A percentile compares a stretch with the other conserved stretches of the same genome.
These are phyloP conservation scores for Liriodendron chinense DNA, from an alignment of 164 flowering plant genomes.

Conservation along the genomic window DNA sequence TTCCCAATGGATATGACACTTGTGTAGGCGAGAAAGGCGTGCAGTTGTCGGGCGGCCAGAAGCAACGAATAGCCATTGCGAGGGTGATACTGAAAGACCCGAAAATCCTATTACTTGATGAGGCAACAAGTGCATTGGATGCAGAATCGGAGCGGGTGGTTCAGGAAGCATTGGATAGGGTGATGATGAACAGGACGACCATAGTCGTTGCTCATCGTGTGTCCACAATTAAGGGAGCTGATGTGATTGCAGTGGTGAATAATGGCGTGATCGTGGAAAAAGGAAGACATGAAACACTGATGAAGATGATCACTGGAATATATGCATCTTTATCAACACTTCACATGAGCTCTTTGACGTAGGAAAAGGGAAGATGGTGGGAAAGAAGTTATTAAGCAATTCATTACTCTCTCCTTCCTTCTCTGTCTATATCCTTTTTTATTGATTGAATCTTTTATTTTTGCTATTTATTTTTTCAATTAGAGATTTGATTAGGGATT, in stretches of 20 bases:
- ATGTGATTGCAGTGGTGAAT: conserved; percentile 60
- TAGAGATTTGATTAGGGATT: too few species aligned
- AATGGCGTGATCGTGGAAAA: conserved; percentile 66
- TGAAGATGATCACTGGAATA: conserved; percentile 50
- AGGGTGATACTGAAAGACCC: conserved; percentile 65
- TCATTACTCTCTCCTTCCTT: too few species aligned
- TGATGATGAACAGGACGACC: conserved; percentile 61
- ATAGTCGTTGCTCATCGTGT: conserved; percentile 71
- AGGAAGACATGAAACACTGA: conserved; percentile 58
- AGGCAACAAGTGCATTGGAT: conserved; percentile 73
- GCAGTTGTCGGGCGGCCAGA: conserved; percentile 76
- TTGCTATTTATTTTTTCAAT: too few species aligned
- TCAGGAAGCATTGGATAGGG: conserved; percentile 60
- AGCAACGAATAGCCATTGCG: conserved; percentile 69
- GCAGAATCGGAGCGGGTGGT: conserved; percentile 68
- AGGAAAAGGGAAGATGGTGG: neutral
- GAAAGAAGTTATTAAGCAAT: too few species aligned
- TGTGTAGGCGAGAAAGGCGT: conserved; percentile 65
- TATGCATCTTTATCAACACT: conserved; percentile 46
- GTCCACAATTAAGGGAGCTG: conserved; percentile 55
- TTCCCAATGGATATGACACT: conserved; percentile 70
- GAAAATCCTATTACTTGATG: conserved; percentile 57
- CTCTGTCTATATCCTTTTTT: too few species aligned
- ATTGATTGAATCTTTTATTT: too few species aligned
- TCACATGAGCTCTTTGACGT: conserved; percentile 24